Conservation (phyloP, 805 yeast genomes). For the Yarrowia osloensis region DNA sequence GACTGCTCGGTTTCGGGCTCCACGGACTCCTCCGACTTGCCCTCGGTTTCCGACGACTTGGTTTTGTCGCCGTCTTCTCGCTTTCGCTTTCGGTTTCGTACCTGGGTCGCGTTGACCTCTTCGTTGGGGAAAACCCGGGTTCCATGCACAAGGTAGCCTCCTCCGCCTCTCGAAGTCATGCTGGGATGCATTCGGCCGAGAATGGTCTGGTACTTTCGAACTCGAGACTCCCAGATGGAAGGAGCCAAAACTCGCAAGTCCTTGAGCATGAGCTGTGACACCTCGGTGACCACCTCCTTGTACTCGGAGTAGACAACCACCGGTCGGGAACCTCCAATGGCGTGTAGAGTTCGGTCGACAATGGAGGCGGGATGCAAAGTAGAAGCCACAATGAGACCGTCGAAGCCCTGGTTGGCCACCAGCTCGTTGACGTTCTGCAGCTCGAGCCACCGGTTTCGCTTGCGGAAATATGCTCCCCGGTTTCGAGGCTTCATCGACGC, state of each 20-base stretch:
- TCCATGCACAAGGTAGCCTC: slow-evolving; percentile 83
- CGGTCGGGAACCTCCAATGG: slow-evolving; percentile 83
- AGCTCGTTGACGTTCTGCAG: slow-evolving; percentile 45
- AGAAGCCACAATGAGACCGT: slow-evolving; percentile 72
- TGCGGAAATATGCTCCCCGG: slow-evolving; percentile 66
- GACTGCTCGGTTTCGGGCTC: slow-evolving; percentile 14
- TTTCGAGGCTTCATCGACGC: slow-evolving; percentile 59
- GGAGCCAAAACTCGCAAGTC: slow-evolving; percentile 81
- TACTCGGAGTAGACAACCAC: slow-evolving; percentile 77
- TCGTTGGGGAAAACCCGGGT: slow-evolving; percentile 67
- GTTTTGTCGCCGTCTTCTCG: slow-evolving; percentile 14
- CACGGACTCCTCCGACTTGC: not conserved
- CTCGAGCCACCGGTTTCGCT: slow-evolving; percentile 55
- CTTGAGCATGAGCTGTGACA: slow-evolving; percentile 64
- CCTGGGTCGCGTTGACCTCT: slow-evolving; percentile 29
- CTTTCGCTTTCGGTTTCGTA: slow-evolving; percentile 17
- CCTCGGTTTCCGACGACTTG: slow-evolving; percentile 4
- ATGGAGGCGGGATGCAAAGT: slow-evolving; percentile 69
- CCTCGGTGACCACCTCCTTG: slow-evolving; percentile 75
- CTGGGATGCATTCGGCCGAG: slow-evolving; percentile 93
- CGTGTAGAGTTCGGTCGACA: slow-evolving; percentile 61
- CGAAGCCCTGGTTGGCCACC: slow-evolving; percentile 59
- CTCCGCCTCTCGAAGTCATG: slow-evolving; percentile 91
- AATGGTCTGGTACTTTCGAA: slow-evolving; percentile 85
- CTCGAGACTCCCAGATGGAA: slow-evolving; percentile 75